These are phyloP conservation scores for Avena atlantica DNA, from an alignment of 176 grass and related monocot genomes.

Conservation along the genomic window DNA sequence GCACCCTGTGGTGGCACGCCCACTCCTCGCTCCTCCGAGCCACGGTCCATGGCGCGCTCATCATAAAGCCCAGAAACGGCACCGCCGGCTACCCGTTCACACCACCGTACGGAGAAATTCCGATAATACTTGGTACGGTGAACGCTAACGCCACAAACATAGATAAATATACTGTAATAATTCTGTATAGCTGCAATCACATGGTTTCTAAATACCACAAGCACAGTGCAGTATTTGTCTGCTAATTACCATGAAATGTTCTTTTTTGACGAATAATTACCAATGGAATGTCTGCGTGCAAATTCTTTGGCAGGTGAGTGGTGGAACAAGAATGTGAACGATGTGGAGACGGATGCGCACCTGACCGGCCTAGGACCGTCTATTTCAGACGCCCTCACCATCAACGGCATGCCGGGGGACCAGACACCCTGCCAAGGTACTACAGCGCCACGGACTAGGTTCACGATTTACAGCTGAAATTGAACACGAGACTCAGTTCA, in stretches of 20 bases:
- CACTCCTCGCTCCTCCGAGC: slow-evolving; percentile 58
- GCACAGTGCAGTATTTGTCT: neutral
- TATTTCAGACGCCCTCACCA: slow-evolving; percentile 45
- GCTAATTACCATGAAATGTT: neutral
- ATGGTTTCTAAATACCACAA: no score
- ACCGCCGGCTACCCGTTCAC: slow-evolving; percentile 47
- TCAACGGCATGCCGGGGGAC: slow-evolving; percentile 57
- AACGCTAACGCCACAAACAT: neutral
- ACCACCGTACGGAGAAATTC: slow-evolving; percentile 46
- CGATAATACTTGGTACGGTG: slow-evolving; percentile 44
- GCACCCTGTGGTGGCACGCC: slow-evolving; percentile 95
- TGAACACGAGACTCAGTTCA: no score
- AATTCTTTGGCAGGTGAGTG: slow-evolving; percentile 37
- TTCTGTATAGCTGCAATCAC: no score
- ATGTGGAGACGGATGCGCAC: slow-evolving; percentile 36
- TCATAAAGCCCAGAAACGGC: slow-evolving; percentile 45
- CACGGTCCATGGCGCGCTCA: slow-evolving; percentile 66
- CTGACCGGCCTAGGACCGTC: neutral
- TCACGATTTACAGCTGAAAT: neutral
- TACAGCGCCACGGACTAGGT: neutral
- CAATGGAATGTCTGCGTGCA: neutral
- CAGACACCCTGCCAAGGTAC: slow-evolving; percentile 6
- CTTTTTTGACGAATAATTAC: no score
- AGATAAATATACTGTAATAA: no score
- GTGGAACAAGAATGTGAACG: slow-evolving; percentile 51